Base-by-base conservation (phyloP, 352 stramenopile species). In the Globisporangium solare region DNA sequence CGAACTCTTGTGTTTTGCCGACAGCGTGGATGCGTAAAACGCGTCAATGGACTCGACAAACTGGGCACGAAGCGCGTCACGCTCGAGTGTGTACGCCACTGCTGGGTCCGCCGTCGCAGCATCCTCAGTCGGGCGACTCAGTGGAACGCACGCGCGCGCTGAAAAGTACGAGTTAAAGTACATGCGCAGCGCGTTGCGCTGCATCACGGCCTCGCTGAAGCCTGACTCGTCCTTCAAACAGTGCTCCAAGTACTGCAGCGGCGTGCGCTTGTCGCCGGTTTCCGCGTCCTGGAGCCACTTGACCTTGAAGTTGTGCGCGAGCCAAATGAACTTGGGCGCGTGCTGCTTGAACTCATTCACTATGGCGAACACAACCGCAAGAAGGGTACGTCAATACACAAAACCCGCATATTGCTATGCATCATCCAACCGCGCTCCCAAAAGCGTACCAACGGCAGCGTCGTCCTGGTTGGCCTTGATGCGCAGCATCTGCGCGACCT, bases 391-490 rank as follows among this genome's bases (percentile, higher is more conserved):
- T 6, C 17, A 39, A 37, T 60, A n/a, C n/a, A n/a, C 40, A 27
- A 31, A 24, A 49, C 22, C 61, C 27, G n/a, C 13, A 47, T 57
- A 21, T 1, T 24, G n/a, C n/a, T n/a, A n/a, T 37, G 14, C 0
- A 20, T 37, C 18, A 6, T 15, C 1, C 12, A 4, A 17, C n/a
- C 2, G 8, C 27, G 6, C 10, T 43, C 39, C n/a, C 39, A 18
- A 22, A 35, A 18, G 58, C 71, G 55, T 50, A 80, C 71, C 71
- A n/a, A 83, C 74, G 47, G 58, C 65, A 7, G 76, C 65, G 51
- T 84, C 76, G 60, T 89, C 76, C 62, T 89, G 79, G 48, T 76
- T 81, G 12, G 61, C 54, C 54, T 77, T 81, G 41, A 89, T 62
- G 54, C 77, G 66, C 24, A 89, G 58, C 47, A 64, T 53, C 50